Evolutionary conservation across 805 yeast genomes (phyloP), one percentile per base, ranked within the genome.

Genomic region (Lipomyces sp.): DNA sequence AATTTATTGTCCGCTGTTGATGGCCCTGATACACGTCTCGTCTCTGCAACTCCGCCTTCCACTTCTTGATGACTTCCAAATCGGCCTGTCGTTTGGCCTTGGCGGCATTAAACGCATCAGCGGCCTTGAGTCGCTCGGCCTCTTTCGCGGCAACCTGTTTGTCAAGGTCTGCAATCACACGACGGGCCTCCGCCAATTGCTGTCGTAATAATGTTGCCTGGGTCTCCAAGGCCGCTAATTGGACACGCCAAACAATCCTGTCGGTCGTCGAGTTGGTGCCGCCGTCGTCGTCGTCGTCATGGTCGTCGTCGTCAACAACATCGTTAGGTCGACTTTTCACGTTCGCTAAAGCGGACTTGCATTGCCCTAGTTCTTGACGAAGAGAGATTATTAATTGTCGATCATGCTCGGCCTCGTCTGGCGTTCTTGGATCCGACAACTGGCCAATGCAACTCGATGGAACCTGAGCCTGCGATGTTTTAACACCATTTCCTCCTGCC

Each of bases 381-480:
- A 54, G 34, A 3, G 48, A 18, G 13, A n/a, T 35, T 11, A 60
- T 60, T n/a, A 54, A 15, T 4, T 50, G 48, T 33, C 45, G 39
- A 30, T 60, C 63, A 13, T 33, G 34, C 29, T 37, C 57, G 2
- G 63, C 63, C 10, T 60, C 63, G 51, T 53, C 63, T 8, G 34
- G 15, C 13, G 42, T 33, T 13, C 59, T 10, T 32, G 48, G 48
- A 6, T 42, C 48, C 4, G 48, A 42, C 48, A 42, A 42, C 48
- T 15, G 6, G 54, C 54, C 29, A 24, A 51, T 34, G 34, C 24
- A 29, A n/a, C 29, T 29, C 29, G 34, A 5, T 32, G 54, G 34
- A 42, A 15, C 24, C 24, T 42, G 48, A 15, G 8, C 10, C 48
- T 42, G n/a, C 48, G 6, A 3, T 6, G 18, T n/a, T 42, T 42